Base-by-base conservation (phyloP, 2,329 filamentous ascomycete species). In the Alternaria arbusti region DNA sequence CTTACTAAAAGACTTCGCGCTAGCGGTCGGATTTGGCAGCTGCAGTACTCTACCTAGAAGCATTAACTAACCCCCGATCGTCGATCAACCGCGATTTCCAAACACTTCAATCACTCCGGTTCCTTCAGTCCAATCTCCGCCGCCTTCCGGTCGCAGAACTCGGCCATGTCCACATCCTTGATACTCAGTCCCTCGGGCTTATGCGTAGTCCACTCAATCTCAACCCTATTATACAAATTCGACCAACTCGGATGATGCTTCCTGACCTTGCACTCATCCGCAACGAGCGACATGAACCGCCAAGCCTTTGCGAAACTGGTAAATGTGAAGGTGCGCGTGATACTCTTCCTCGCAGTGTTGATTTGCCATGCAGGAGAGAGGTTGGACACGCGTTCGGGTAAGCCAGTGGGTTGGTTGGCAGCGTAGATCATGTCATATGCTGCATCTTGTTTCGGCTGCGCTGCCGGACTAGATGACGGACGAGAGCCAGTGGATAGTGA, bases 151-250 rank as follows among this genome's bases (percentile, higher is more conserved):
- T 79, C 69, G 40, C 77, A 79, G 25, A 79, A 78, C 49, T 78
- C 76, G 23, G 78, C 78, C 77, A 79, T 79, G 12, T 76, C 70
- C 5, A 77, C 71, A 32, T 79, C 78, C 58, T 79, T 78, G 59
- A 73, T 65, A 50, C 75, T 78, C 20, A 79, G 66, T 2, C 78
- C 78, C 32, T 73, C 63, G 3, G 78, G 76, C n/a, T 61, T 67
- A 36, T 79, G 77, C n/a, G 78, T 79, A 6, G 76, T 78, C 77
- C 78, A 79, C 52, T 77, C 75, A 9, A 79, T 56, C 4, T 67
- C 74, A 9, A 79, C 76, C 46, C 68, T 47, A 32, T 77, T 78
- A 61, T 79, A 79, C 23, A 75, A 43, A 57, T 79, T 79, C 26
- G 71, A 70, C 76, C 76, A 79, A 4, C 69, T 70, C 3, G 77